Evolutionary conservation across 73 alveolate genomes (phyloP), one percentile per base, ranked within the genome.

Genomic region (Paramecium primaurelia): DNA sequence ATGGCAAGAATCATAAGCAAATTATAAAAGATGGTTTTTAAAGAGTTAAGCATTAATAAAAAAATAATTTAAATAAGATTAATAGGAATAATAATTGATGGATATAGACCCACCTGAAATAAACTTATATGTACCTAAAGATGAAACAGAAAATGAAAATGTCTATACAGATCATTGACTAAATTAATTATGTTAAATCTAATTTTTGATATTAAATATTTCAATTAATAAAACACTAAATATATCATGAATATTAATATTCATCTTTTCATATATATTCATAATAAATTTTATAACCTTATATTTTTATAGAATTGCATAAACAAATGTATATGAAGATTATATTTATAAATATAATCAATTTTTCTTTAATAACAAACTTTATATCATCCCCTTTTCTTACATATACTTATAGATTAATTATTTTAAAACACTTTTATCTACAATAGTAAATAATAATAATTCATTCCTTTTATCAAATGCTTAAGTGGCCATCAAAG

Each of bases 81-180:
- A 3, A 16, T 28, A 47, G n/a, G 47, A 80, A 80, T 25, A 80
- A 80, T 26, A 45, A 44, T 32, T 80, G 16, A 80, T 80, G 28
- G 91, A 80, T 80, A 40, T 28, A 2, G 91, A 80, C 20, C 91
- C 91, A 26, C 91, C 91, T 80, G 91, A 80, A 80, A 80, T 80
- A 1, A 25, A 32, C 11, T 47, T 80, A 8, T 49, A 45, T 80
- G 91, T 80, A 18, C 75, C 71, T 11, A 80, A 80, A 47, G 91
- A 80, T 80, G 75, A 80, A 80, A 80, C 77, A 32, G 91, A 80
- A 49, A 80, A 49, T 36, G 91, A 80, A 16, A 14, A 75, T 38
- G 25, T 64, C 30, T 64, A 64, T 28, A 28, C 47, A 64, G 84
- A 64, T 28, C 84, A 64, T 64, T 64, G 84, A 64, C 26, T 64